Evolutionary conservation across 495 filamentous ascomycete genomes (phyloP).

Genomic region (Gamarada debralockiae): DNA sequence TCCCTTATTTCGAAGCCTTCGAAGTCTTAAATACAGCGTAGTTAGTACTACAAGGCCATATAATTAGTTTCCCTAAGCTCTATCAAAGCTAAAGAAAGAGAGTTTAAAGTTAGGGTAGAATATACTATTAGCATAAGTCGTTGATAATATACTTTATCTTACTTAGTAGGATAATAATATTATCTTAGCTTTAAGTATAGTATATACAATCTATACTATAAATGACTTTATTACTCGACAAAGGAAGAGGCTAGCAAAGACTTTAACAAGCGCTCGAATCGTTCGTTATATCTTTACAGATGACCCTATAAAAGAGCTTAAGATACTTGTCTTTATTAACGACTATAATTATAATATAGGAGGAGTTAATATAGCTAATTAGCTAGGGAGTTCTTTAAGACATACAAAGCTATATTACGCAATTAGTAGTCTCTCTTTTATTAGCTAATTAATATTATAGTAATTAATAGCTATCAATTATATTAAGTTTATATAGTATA

Average conservation of each 20-base stretch:
- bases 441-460: no score
- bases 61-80: background rate
- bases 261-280: no score
- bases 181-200: background rate
- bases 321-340: conserved; percentile 12
- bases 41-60: conserved; percentile 1
- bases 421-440: no score
- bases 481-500: no score
- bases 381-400: conserved; percentile 17
- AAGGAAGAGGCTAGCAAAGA: background rate
- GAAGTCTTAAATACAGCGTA: background rate
- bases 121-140: background rate
- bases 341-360: conserved; percentile 28
- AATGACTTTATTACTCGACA: background rate
- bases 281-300: conserved; percentile 2
- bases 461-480: no score
- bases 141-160: background rate
- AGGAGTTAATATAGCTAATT: conserved; percentile 24
- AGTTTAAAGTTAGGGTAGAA: background rate
- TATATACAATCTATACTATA: background rate
- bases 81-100: background rate
- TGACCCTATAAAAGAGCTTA: background rate
- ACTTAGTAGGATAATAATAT: conserved; percentile 5
- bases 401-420: no score
- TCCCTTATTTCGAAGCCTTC: background rate